Percentiles rank a stretch among this genome's conserved stretches.
Conservation (phyloP, 2,329 filamentous ascomycete species). For the Stylonectria norvegica region DNA sequence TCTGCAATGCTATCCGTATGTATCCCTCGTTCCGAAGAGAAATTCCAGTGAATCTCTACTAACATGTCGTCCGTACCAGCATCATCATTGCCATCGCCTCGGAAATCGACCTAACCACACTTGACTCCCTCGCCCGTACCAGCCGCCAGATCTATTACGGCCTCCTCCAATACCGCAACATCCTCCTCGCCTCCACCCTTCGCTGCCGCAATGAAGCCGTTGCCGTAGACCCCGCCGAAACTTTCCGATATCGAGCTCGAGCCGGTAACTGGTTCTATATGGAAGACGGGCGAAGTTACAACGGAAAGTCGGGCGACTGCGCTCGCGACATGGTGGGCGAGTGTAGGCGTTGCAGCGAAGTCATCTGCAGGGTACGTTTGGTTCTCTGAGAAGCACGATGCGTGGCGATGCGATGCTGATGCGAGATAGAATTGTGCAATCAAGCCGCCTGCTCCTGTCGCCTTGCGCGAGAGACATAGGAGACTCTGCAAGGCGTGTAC, state of each 20-base stretch:
- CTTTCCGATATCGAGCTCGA: constrained; percentile 54
- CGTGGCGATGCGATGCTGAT: constrained; percentile 10
- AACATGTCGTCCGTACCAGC: constrained; percentile 43
- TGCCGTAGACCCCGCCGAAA: constrained; percentile 52
- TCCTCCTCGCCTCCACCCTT: constrained; percentile 71
- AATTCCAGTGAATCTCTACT: constrained; percentile 4
- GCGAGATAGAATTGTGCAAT: constrained; percentile 77
- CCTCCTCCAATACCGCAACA: constrained; percentile 72
- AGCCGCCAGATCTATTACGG: constrained; percentile 76
- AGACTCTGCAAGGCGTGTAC: constrained; percentile 75
- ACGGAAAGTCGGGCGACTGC: constrained; percentile 72
- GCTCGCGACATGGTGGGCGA: constrained; percentile 83
- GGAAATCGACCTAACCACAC: constrained; percentile 79
- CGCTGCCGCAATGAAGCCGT: constrained; percentile 72
- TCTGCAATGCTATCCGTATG: constrained; percentile 28
- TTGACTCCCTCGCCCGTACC: constrained; percentile 78
- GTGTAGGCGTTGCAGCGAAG: constrained; percentile 71
- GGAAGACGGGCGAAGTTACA: constrained; percentile 50
- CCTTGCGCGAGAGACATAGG: constrained; percentile 72
- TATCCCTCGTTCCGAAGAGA: constrained; percentile 2
- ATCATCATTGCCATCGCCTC: constrained; percentile 72
- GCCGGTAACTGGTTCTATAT: constrained; percentile 59
- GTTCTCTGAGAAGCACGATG: not conserved
- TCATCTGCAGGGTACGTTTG: constrained; percentile 74
- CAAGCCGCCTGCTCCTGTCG: constrained; percentile 68